Conservation (phyloP, 306 rosid genomes). For the Prunus persica region DNA sequence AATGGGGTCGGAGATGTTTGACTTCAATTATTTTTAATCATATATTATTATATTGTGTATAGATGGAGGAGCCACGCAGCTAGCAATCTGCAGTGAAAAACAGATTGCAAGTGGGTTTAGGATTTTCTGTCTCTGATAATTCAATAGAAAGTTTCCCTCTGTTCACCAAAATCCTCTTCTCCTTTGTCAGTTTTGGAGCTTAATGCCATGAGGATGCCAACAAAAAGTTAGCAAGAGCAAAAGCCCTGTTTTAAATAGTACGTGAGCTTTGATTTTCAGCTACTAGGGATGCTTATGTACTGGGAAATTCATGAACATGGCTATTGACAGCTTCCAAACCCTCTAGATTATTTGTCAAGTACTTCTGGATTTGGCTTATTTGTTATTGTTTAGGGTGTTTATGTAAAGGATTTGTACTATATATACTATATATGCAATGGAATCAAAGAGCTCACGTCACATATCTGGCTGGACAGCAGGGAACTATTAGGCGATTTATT, state of each 20-base stretch:
- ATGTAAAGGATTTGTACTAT: neutral
- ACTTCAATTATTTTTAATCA: conserved; percentile 17
- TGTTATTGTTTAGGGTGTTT: neutral
- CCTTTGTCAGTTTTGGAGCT: neutral
- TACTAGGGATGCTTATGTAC: neutral
- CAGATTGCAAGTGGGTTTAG: conserved; percentile 20
- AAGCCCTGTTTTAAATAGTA: neutral
- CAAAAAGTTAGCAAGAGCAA: conserved; percentile 9
- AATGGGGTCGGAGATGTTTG: conserved; percentile 46
- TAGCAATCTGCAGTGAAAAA: neutral
- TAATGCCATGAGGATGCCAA: neutral
- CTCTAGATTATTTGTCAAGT: neutral
- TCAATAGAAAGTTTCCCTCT: conserved; percentile 26
- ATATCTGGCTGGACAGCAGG: neutral
- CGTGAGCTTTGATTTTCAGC: neutral
- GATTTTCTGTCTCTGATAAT: conserved; percentile 23
- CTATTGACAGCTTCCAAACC: neutral
- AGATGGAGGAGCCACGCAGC: conserved; percentile 1
- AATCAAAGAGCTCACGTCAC: neutral
- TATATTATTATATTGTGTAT: neutral
- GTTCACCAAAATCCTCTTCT: conserved; percentile 29
- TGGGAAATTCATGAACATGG: neutral
- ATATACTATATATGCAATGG: neutral
- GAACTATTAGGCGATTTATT: neutral
- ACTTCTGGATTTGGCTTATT: neutral